Conservation (phyloP, 2,329 filamentous ascomycete genomes). For the Penicillium sp. region DNA sequence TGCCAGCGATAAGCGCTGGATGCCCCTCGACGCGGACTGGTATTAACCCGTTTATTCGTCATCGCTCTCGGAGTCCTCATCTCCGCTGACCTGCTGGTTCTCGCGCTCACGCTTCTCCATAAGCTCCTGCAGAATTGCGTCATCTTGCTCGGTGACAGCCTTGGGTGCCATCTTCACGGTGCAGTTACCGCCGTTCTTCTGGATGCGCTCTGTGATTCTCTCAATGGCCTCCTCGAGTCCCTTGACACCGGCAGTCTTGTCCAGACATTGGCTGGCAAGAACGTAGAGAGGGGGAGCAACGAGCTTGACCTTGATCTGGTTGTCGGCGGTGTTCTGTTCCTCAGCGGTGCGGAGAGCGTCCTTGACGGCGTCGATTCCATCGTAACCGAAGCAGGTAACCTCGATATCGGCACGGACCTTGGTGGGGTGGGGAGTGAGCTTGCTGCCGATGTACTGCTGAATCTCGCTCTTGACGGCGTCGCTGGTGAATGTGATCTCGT, state of each 20-base stretch:
- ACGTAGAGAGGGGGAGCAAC: constrained; percentile 98
- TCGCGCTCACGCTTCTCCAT: constrained; percentile 99
- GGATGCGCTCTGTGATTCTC: constrained; percentile 81
- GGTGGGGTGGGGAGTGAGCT: constrained; percentile 95
- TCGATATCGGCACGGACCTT: constrained; percentile 98
- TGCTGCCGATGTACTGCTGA: constrained; percentile 93
- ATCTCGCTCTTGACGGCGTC: constrained; percentile 85
- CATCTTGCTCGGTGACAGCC: constrained; percentile 97
- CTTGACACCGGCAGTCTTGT: constrained; percentile 84
- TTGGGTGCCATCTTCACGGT: constrained; percentile 98
- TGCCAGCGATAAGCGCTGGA: constrained; percentile 19
- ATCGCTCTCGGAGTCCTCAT: constrained; percentile 94
- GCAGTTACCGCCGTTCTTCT: constrained; percentile 73
- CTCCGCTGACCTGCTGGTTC: constrained; percentile 96
- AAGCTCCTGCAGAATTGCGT: constrained; percentile 91
- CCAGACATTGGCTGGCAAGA: constrained; percentile 89
- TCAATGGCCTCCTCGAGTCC: constrained; percentile 86
- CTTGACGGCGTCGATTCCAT: constrained; percentile 98
- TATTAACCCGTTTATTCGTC: constrained; percentile 54
- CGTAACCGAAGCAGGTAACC: constrained; percentile 92
- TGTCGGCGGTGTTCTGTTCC: constrained; percentile 86
- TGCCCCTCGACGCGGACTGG: constrained; percentile 14
- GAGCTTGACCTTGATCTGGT: constrained; percentile 95
- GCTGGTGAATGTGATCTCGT: constrained; percentile 85
- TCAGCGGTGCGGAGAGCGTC: constrained; percentile 86